Percentiles rank a stretch among this genome's conserved stretches.
Conservation (phyloP, 805 yeast species). For the Scheffersomyces ergatensis region DNA sequence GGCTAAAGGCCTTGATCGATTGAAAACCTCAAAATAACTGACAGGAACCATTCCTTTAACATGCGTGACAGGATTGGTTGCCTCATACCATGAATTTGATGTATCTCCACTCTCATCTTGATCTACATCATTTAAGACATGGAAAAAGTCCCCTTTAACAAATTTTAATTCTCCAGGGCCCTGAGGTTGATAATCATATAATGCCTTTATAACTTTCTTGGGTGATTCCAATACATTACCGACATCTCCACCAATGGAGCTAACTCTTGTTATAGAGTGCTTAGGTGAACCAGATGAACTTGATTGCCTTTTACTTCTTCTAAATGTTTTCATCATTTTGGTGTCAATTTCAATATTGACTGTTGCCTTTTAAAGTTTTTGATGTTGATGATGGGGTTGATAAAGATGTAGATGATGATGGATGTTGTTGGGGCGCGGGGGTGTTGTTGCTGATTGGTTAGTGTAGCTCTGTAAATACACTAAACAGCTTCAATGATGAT, state of each 20-base stretch:
- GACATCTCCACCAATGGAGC: conserved; percentile 14
- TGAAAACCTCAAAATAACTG: conserved; percentile 76
- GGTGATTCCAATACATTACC: conserved; percentile 50
- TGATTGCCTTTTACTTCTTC: conserved; percentile 40
- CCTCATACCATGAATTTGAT: conserved; percentile 73
- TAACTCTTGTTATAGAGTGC: conserved; percentile 29
- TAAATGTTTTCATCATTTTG: conserved; percentile 39
- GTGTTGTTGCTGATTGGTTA: too few relatives aligned
- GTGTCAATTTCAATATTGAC: too few relatives aligned
- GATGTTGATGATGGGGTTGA: neutral
- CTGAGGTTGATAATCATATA: conserved; percentile 73
- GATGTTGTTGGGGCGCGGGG: too few relatives aligned
- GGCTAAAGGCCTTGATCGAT: conserved; percentile 47
- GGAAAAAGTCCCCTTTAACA: conserved; percentile 82
- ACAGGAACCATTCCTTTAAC: conserved; percentile 85
- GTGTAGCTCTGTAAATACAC: too few relatives aligned
- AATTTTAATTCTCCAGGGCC: conserved; percentile 81
- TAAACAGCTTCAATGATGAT: too few relatives aligned
- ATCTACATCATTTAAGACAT: conserved; percentile 45
- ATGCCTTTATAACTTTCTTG: conserved; percentile 79
- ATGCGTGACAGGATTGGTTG: conserved; percentile 79
- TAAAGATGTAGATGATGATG: too few relatives aligned
- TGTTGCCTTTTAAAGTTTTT: too few relatives aligned
- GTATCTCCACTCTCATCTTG: conserved; percentile 22
- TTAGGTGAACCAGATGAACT: conserved; percentile 25